Conservation (phyloP, 768 basidiomycete species). For the Leucosporidium scottii region DNA sequence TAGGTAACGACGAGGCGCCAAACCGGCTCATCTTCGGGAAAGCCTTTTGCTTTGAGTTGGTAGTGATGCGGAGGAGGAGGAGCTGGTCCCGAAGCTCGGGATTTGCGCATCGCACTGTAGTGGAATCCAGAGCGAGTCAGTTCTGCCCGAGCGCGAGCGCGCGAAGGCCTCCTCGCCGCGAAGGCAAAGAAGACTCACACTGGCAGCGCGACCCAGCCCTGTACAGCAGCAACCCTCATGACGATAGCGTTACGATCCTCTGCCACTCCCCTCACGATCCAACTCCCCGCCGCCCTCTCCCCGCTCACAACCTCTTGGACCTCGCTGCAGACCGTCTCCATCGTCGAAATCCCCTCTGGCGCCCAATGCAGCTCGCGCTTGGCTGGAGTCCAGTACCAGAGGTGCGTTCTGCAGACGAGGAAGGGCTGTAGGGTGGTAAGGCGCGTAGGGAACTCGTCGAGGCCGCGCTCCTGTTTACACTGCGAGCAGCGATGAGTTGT, state of each 20-base stretch:
- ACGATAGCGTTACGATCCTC: background rate
- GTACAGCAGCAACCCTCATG: background rate
- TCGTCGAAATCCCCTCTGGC: background rate
- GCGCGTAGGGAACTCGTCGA: background rate
- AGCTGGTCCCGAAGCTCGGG: background rate
- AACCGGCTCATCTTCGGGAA: background rate
- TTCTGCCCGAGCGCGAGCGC: background rate
- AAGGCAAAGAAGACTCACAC: too few species aligned
- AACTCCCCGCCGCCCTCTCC: background rate
- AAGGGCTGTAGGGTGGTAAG: background rate
- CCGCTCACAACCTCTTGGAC: background rate
- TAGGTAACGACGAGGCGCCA: background rate
- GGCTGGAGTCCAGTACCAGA: background rate
- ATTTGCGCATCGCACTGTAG: background rate
- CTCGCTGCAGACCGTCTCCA: background rate
- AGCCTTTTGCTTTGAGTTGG: background rate
- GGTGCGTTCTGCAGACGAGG: background rate
- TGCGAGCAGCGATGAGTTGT: background rate
- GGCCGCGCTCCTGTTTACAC: background rate
- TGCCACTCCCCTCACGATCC: background rate
- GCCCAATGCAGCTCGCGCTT: background rate
- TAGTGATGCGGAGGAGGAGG: background rate
- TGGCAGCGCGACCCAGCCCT: background rate
- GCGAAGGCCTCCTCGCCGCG: background rate
- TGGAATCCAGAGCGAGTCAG: background rate